Evolutionary conservation across 2,329 filamentous ascomycete species (phyloP).

Genomic region (Tricladium varicosporioides): DNA sequence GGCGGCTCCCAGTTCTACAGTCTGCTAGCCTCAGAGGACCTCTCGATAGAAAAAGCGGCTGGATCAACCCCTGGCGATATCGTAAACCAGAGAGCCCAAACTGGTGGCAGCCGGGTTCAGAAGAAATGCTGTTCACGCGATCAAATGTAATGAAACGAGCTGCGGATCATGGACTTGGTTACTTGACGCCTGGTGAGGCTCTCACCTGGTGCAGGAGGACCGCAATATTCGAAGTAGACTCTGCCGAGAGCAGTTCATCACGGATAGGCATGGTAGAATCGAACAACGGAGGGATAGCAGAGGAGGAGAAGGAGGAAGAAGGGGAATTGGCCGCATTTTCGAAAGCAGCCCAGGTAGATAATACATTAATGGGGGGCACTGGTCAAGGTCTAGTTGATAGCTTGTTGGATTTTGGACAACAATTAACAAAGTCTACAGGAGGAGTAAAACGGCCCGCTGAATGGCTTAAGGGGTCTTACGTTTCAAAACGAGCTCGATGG

Average conservation of each 20-base stretch:
- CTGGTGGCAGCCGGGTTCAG: constrained; percentile 25
- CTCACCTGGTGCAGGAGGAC: constrained; percentile 23
- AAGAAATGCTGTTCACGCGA: constrained; percentile 26
- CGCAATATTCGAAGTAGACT: constrained; percentile 16
- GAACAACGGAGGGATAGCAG: too few species aligned
- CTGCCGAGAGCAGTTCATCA: neutral
- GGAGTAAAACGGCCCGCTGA: constrained; percentile 23
- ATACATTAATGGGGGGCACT: too few species aligned
- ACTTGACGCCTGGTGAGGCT: constrained; percentile 22
- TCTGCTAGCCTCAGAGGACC: constrained; percentile 63
- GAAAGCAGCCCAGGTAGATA: too few species aligned
- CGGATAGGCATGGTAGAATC: too few species aligned
- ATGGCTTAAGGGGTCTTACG: constrained; percentile 33
- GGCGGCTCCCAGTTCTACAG: constrained; percentile 53
- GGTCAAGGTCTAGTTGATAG: neutral
- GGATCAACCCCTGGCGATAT: constrained; percentile 53
- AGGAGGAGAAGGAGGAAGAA: too few species aligned
- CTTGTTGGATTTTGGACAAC: neutral
- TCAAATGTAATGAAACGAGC: constrained; percentile 23
- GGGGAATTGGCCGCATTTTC: too few species aligned
- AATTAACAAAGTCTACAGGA: neutral
- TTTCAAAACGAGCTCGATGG: constrained; percentile 32
- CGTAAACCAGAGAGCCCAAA: constrained; percentile 16
- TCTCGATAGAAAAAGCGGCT: constrained; percentile 50
- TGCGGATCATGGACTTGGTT: constrained; percentile 21